Percentiles rank a stretch among this genome's conserved stretches.
These are phyloP conservation scores for Phytophthora sojae DNA, from an alignment of 352 stramenopile species.

Conservation along the genomic window DNA sequence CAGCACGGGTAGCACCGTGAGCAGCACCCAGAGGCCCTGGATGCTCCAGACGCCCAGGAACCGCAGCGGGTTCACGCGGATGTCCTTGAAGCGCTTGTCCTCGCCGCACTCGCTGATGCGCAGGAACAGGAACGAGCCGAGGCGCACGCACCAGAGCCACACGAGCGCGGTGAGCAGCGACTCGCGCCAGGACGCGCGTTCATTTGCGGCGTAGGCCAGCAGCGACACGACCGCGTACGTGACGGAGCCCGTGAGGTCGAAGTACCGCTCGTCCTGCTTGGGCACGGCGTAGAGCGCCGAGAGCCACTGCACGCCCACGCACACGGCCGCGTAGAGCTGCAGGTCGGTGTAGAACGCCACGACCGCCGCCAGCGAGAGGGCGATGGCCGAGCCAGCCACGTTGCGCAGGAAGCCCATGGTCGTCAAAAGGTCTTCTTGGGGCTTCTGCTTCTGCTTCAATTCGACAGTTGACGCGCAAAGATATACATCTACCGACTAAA, in stretches of 20 bases:
- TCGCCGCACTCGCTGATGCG: constrained; percentile 72
- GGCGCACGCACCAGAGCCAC: constrained; percentile 79
- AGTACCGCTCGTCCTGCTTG: constrained; percentile 78
- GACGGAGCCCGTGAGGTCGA: constrained; percentile 83
- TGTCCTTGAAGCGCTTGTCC: constrained; percentile 80
- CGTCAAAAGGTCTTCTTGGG: too few relatives aligned
- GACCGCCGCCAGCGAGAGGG: constrained; percentile 41
- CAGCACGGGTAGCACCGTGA: constrained; percentile 77
- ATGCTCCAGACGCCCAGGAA: constrained; percentile 87
- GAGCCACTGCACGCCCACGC: constrained; percentile 72
- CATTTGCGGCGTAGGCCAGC: constrained; percentile 39
- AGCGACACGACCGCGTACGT: constrained; percentile 75
- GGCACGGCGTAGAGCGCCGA: constrained; percentile 74
- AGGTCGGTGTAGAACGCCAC: constrained; percentile 49
- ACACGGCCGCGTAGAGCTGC: constrained; percentile 57
- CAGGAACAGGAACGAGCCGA: constrained; percentile 82
- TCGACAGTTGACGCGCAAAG: neutral
- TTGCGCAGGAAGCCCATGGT: constrained; percentile 60
- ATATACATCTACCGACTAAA: too few relatives aligned
- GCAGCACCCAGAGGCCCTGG: constrained; percentile 85
- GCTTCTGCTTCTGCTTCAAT: neutral
- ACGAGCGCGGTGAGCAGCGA: constrained; percentile 73
- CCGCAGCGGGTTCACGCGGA: constrained; percentile 62
- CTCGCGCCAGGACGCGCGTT: constrained; percentile 47
- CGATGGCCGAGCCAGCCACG: constrained; percentile 46